phyloP scores from a whole-genome alignment of 1,139 yeast genomes.

The Scheffersomyces parashehatae region DNA sequence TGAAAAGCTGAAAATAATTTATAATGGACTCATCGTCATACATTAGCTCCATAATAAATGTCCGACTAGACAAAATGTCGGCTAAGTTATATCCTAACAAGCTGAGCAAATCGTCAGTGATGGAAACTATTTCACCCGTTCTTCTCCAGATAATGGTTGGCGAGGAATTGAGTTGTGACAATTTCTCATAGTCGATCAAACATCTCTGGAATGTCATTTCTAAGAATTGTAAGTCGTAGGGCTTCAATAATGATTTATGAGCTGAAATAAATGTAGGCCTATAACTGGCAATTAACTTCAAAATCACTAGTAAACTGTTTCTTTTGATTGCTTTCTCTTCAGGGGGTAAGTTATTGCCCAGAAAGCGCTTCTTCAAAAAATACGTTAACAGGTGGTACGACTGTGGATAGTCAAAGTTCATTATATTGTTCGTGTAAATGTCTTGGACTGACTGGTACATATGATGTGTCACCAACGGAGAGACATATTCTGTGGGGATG shows the following conservation, averaged over 20 bases:
- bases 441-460: conserved; percentile 65
- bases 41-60: conserved; percentile 53
- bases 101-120: conserved; percentile 65
- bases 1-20: conserved; percentile 44
- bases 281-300: conserved; percentile 68
- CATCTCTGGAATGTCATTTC: conserved; percentile 73
- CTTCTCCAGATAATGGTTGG: conserved; percentile 80
- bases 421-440: conserved; percentile 54
- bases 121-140: conserved; percentile 73
- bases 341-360: conserved; percentile 34
- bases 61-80: conserved; percentile 51
- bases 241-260: conserved; percentile 61
- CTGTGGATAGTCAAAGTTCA: conserved; percentile 65
- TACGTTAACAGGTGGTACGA: conserved; percentile 64
- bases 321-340: conserved; percentile 38
- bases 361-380: conserved; percentile 56
- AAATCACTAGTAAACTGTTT: conserved; percentile 52
- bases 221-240: conserved; percentile 63
- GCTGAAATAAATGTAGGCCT: conserved; percentile 75
- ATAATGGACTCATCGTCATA: conserved; percentile 49
- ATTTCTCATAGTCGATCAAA: conserved; percentile 61
- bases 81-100: conserved; percentile 56
- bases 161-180: conserved; percentile 57
- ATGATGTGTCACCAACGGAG: conserved; percentile 62
- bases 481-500: conserved; percentile 37